phyloP scores from a whole-genome alignment of 1,139 yeast genomes.

The Arxiozyma heterogenica region DNA sequence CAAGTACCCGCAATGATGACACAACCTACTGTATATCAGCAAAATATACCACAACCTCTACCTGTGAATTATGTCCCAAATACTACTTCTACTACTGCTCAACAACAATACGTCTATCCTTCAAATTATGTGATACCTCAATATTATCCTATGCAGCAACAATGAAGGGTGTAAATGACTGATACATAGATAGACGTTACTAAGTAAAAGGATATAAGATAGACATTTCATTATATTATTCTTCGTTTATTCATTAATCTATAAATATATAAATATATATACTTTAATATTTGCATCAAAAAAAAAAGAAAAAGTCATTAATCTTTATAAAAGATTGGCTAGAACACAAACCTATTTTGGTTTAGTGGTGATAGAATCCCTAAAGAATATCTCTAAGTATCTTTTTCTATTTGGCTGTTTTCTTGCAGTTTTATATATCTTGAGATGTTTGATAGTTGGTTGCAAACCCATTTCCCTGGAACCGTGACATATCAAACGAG shows the following conservation, averaged over 20 bases:
- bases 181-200: not conserved
- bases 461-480: slow-evolving; percentile 2
- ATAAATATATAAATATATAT: too few species aligned
- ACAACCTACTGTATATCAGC: slow-evolving; percentile 1
- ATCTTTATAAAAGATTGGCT: too few species aligned
- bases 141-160: not conserved
- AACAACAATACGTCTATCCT: not conserved
- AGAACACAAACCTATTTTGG: too few species aligned
- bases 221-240: not conserved
- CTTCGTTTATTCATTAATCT: not conserved
- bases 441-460: not conserved
- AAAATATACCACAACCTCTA: slow-evolving; percentile 8
- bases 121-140: not conserved
- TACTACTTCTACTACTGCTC: not conserved
- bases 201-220: too few species aligned
- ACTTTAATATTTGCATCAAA: not conserved
- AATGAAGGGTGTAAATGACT: not conserved
- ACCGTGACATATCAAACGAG: slow-evolving; percentile 7
- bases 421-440: not conserved
- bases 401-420: not conserved
- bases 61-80: slow-evolving; percentile 1
- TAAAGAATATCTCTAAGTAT: not conserved
- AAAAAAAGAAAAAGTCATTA: not conserved
- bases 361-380: too few species aligned
- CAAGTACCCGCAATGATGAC: not conserved